Evolutionary conservation across 208 protist species (phyloP).

Genomic region (Angomonas deanei): DNA sequence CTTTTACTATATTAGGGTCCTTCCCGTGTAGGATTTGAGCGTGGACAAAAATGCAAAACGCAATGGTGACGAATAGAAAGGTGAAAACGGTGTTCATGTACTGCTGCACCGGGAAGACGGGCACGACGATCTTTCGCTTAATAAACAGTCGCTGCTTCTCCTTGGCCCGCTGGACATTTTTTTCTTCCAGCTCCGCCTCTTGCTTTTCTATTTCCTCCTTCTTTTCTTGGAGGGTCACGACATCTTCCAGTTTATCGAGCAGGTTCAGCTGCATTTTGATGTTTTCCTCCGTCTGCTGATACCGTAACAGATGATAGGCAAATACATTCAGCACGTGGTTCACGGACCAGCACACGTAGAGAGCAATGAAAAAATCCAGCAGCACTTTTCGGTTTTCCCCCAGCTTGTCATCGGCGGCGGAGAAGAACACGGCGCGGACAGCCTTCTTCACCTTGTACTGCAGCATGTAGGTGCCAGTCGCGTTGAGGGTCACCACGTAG

Average conservation of each 20-base stretch:
- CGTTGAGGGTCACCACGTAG: background rate
- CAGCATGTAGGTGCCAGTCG: background rate
- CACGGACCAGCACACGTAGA: background rate
- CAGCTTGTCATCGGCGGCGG: background rate
- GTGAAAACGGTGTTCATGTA: background rate
- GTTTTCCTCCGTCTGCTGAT: constrained; percentile 1
- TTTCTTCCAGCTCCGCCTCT: background rate
- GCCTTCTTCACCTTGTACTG: background rate
- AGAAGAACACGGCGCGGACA: constrained; percentile 15
- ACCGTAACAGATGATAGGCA: background rate
- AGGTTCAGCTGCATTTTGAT: background rate
- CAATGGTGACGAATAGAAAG: background rate
- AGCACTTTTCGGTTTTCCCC: background rate
- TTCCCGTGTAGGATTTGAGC: background rate
- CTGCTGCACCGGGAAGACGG: background rate
- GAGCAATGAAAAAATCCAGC: background rate
- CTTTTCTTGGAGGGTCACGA: background rate
- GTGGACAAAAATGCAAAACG: background rate
- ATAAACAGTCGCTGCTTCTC: background rate
- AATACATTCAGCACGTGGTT: background rate
- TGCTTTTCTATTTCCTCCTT: constrained; percentile 3
- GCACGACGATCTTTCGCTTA: background rate
- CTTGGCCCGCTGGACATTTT: background rate
- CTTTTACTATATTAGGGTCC: background rate
- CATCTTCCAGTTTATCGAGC: background rate